phyloP scores from a whole-genome alignment of 164 flowering plant species.

The Echeveria elegans region DNA sequence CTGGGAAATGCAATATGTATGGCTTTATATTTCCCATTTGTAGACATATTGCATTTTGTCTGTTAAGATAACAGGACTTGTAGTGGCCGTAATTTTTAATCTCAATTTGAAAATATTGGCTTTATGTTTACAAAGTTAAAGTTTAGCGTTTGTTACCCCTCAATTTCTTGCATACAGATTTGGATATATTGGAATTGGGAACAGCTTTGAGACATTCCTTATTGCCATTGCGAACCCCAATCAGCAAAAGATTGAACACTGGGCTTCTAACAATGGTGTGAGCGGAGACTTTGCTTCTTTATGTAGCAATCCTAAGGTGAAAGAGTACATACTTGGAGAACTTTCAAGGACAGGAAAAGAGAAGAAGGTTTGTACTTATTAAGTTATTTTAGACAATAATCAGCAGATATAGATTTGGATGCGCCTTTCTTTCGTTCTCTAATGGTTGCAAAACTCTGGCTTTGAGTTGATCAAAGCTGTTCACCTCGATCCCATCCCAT shows the following conservation, averaged over 20 bases:
- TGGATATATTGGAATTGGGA: constrained; percentile 97
- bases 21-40: no score
- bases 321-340: constrained; percentile 63
- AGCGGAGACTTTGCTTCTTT: constrained; percentile 56
- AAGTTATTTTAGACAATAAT: not conserved
- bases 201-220: constrained; percentile 85
- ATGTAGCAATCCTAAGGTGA: constrained; percentile 70
- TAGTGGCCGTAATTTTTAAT: no score
- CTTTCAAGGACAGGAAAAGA: constrained; percentile 75
- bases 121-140: not conserved
- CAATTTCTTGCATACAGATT: constrained; percentile 36
- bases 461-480: constrained; percentile 77
- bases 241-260: no score
- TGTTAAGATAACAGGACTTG: no score
- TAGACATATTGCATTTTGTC: no score
- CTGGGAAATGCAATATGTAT: no score
- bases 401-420: not conserved
- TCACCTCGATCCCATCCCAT: constrained; percentile 85
- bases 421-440: constrained; percentile 1
- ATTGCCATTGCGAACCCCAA: constrained; percentile 88
- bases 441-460: no score
- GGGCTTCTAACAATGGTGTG: no score
- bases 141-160: not conserved
- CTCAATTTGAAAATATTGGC: not conserved
- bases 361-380: constrained; percentile 50